phyloP scores from a whole-genome alignment of 768 basidiomycete species.

The Leccinum arenicola region DNA sequence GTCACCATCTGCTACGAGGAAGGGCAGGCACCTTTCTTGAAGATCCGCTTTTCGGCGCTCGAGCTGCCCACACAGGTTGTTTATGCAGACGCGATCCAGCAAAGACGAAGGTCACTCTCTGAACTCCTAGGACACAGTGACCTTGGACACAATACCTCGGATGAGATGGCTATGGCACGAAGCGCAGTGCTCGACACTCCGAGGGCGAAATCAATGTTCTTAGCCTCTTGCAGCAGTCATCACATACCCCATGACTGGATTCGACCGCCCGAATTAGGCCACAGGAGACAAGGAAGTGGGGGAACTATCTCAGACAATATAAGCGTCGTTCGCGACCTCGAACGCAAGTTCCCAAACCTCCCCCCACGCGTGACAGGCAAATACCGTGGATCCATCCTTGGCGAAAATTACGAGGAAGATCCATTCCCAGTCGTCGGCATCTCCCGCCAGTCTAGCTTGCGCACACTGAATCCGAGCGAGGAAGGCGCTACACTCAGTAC shows the following conservation, averaged over 20 bases:
- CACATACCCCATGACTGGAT: slow-evolving; percentile 11
- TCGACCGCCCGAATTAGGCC: slow-evolving; percentile 7
- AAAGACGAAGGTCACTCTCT: slow-evolving; percentile 14
- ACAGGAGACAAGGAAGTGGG: slow-evolving; percentile 20
- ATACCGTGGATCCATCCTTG: slow-evolving; percentile 25
- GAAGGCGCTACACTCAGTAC: slow-evolving; percentile 15
- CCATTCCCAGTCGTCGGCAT: slow-evolving; percentile 22
- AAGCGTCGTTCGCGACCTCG: slow-evolving; percentile 48
- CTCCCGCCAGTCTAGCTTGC: slow-evolving; percentile 24
- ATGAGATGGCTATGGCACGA: slow-evolving; percentile 9
- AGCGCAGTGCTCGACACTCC: slow-evolving; percentile 6
- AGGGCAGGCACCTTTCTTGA: slow-evolving; percentile 47
- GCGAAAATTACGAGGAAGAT: slow-evolving; percentile 24
- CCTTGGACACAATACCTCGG: slow-evolving; percentile 6
- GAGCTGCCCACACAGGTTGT: slow-evolving; percentile 36
- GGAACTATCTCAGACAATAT: slow-evolving; percentile 40
- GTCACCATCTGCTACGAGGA: slow-evolving; percentile 49
- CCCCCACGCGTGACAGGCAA: slow-evolving; percentile 36
- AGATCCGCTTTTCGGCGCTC: slow-evolving; percentile 53
- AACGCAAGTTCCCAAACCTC: slow-evolving; percentile 51
- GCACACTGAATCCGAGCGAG: slow-evolving; percentile 9
- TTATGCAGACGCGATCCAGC: slow-evolving; percentile 15
- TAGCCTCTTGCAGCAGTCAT: not conserved
- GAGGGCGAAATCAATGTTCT: slow-evolving; percentile 14
- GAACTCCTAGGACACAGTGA: slow-evolving; percentile 2